Percentiles rank a stretch among this genome's conserved stretches.
Conservation (phyloP, 129 eudicot species). For the Scalesia atractyloides region DNA sequence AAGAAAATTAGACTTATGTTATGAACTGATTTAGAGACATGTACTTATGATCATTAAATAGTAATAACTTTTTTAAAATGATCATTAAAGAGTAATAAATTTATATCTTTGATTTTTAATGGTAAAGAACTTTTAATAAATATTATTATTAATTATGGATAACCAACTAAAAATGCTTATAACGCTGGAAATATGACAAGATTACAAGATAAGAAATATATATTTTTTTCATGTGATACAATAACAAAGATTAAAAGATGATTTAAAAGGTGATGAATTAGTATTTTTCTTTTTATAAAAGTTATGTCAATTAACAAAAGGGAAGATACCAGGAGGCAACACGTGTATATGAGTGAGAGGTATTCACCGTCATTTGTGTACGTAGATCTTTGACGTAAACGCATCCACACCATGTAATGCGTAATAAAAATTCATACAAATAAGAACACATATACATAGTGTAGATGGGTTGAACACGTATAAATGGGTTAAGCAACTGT, state of each 20-base stretch:
- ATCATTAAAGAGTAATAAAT: neutral
- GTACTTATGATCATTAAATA: neutral
- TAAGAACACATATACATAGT: no score
- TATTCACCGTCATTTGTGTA: no score
- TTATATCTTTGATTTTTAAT: neutral
- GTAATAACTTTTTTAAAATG: neutral
- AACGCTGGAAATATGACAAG: neutral
- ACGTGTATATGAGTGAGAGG: no score
- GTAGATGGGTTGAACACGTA: no score
- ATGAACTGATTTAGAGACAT: neutral
- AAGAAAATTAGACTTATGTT: neutral
- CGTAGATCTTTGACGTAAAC: no score
- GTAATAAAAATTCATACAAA: no score
- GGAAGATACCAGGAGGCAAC: no score
- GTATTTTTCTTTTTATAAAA: neutral
- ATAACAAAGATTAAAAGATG: neutral
- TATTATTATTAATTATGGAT: neutral
- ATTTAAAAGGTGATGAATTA: neutral
- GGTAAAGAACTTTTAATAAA: neutral
- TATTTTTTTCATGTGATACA: neutral
- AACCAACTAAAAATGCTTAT: neutral
- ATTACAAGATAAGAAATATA: neutral
- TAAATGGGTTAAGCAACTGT: no score
- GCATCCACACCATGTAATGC: no score
- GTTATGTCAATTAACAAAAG: neutral